Evolutionary conservation across 179 eudicot genomes (phyloP).

Genomic region (Beta lomatogona): DNA sequence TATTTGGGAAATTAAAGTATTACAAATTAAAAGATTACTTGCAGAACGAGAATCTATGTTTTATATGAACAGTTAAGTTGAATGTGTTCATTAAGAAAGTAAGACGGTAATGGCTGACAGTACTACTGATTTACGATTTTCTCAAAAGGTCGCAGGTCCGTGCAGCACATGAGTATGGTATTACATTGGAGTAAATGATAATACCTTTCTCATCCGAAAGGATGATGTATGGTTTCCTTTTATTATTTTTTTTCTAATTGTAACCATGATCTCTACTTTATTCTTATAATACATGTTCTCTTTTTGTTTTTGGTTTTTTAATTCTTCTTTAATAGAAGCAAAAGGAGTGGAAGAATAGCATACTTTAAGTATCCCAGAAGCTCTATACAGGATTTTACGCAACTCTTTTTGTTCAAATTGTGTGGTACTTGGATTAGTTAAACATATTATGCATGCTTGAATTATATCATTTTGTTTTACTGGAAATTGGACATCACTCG

Average conservation of each 20-base stretch:
- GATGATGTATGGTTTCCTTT: not conserved
- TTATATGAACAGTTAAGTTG: not conserved
- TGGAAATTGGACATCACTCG: not conserved
- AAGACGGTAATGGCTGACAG: not conserved
- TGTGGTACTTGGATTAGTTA: not conserved
- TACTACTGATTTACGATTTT: not conserved
- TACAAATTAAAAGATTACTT: not conserved
- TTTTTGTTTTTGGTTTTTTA: too few species aligned
- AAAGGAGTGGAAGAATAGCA: not conserved
- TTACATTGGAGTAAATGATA: not conserved
- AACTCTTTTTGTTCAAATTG: not conserved
- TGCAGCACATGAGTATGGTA: not conserved
- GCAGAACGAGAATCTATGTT: not conserved
- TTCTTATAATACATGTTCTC: too few species aligned
- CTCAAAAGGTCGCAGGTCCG: not conserved
- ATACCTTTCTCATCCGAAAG: not conserved
- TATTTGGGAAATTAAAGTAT: not conserved
- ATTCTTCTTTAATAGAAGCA: not conserved
- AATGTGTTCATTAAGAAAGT: not conserved
- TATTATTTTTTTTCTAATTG: not conserved
- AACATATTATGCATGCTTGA: not conserved
- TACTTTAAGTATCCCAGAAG: not conserved
- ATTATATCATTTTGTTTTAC: not conserved
- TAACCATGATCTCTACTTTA: too few species aligned
- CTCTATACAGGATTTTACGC: not conserved